phyloP scores from a whole-genome alignment of 331 rosid species.

The Pyrus hybrid region DNA sequence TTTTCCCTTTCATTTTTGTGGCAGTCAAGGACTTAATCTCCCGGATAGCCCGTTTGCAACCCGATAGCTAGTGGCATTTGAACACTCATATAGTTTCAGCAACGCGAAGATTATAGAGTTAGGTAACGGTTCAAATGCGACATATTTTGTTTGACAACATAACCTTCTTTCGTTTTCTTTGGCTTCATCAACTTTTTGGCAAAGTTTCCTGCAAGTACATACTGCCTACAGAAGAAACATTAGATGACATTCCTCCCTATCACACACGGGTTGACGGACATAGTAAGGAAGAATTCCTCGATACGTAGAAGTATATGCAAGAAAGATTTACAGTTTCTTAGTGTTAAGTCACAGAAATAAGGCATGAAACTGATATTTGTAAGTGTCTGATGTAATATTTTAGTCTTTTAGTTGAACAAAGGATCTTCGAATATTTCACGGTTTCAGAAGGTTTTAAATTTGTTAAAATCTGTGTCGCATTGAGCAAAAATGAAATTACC shows the following conservation, averaged over 20 bases:
- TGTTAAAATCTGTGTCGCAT: constrained; percentile 12
- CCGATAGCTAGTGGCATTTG: constrained; percentile 35
- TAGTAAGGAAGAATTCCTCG: constrained; percentile 23
- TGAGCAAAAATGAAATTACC: constrained; percentile 4
- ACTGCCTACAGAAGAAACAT: constrained; percentile 28
- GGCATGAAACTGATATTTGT: constrained; percentile 12
- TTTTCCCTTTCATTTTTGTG: constrained; percentile 3
- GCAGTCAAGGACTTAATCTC: constrained; percentile 53
- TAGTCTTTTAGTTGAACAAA: constrained; percentile 20
- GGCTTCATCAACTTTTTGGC: constrained; percentile 1
- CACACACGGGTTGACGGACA: constrained; percentile 23
- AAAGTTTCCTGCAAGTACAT: constrained; percentile 36
- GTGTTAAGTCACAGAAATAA: constrained; percentile 26
- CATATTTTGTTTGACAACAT: constrained; percentile 30
- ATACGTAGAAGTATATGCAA: constrained; percentile 35
- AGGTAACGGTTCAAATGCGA: constrained; percentile 13
- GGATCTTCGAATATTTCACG: constrained; percentile 6
- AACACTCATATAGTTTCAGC: constrained; percentile 36
- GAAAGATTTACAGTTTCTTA: constrained; percentile 30
- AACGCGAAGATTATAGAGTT: constrained; percentile 41
- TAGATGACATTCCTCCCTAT: constrained; percentile 21
- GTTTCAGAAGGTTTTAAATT: constrained; percentile 7
- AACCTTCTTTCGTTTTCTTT: constrained; percentile 12
- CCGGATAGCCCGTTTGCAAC: constrained; percentile 81
- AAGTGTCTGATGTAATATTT: constrained; percentile 14